These are phyloP conservation scores for Calonectria multiphialidica DNA, from an alignment of 2,329 filamentous ascomycete genomes.

Conservation along the genomic window DNA sequence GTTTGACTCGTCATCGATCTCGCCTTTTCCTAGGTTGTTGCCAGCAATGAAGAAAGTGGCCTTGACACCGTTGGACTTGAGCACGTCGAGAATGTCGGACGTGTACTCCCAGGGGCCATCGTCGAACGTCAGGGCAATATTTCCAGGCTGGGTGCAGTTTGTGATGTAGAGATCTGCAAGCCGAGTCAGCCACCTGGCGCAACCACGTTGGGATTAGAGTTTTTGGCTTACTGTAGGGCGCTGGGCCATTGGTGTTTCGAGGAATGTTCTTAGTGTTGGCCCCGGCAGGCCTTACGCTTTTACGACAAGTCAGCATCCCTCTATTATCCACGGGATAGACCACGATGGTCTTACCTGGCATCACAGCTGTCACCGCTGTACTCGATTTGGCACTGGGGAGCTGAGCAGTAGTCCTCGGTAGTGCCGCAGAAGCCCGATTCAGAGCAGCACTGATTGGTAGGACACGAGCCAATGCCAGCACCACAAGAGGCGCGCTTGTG, in stretches of 20 bases:
- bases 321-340: background rate
- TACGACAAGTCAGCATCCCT: background rate
- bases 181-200: background rate
- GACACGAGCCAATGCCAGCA: background rate
- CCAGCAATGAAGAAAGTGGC: constrained; percentile 55
- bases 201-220: background rate
- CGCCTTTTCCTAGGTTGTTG: constrained; percentile 52
- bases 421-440: constrained; percentile 51
- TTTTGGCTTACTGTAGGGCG: background rate
- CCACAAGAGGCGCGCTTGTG: background rate
- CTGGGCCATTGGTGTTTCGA: background rate
- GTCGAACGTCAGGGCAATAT: constrained; percentile 60
- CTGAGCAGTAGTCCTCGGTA: constrained; percentile 45
- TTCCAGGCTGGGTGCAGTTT: constrained; percentile 48
- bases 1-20: constrained; percentile 53
- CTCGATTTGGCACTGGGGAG: constrained; percentile 51
- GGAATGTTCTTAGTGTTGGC: background rate
- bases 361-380: constrained; percentile 51
- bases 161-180: constrained; percentile 50
- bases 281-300: background rate
- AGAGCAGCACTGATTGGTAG: constrained; percentile 46
- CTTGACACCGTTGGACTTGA: constrained; percentile 48
- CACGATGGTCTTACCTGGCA: background rate
- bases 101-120: constrained; percentile 60
- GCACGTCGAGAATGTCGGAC: constrained; percentile 52